Percentiles rank a stretch among this genome's conserved stretches.
Conservation (phyloP, 2,329 filamentous ascomycete species). For the Penicillium sp. region DNA sequence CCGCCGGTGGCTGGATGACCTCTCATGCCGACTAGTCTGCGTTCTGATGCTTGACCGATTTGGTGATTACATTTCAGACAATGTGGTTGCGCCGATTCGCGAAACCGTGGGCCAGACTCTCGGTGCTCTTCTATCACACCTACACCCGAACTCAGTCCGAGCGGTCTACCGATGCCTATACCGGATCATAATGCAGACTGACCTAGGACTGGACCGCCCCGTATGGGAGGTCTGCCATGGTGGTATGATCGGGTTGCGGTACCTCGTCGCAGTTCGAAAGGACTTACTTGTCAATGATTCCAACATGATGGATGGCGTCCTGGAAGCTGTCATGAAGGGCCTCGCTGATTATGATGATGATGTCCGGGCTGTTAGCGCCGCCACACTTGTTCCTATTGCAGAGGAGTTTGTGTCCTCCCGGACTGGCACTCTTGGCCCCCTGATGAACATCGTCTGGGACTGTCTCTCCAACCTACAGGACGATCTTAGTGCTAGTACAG, state of each 20-base stretch:
- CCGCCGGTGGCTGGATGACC: conserved; percentile 83
- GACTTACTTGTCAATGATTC: conserved; percentile 82
- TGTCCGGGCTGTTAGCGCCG: conserved; percentile 92
- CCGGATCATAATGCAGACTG: conserved; percentile 87
- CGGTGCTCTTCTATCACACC: conserved; percentile 81
- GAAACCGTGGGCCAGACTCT: conserved; percentile 94
- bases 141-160: conserved; percentile 76
- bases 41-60: conserved; percentile 98
- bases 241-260: conserved; percentile 94
- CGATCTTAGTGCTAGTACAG: conserved; percentile 93
- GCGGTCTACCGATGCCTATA: conserved; percentile 82
- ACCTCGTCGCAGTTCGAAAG: conserved; percentile 91
- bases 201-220: conserved; percentile 69
- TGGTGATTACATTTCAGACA: conserved; percentile 96
- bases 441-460: conserved; percentile 96
- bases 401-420: conserved; percentile 89
- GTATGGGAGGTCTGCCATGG: conserved; percentile 96
- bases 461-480: conserved; percentile 96
- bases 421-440: conserved; percentile 70
- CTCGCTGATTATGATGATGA: conserved; percentile 90
- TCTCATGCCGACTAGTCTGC: conserved; percentile 91
- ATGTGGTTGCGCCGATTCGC: conserved; percentile 90
- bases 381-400: conserved; percentile 94
- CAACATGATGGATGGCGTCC: conserved; percentile 87
- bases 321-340: conserved; percentile 91